Percentiles rank a stretch among this genome's conserved stretches.
Conservation (phyloP, 129 eudicot species). For the Erigeron canadensis region DNA sequence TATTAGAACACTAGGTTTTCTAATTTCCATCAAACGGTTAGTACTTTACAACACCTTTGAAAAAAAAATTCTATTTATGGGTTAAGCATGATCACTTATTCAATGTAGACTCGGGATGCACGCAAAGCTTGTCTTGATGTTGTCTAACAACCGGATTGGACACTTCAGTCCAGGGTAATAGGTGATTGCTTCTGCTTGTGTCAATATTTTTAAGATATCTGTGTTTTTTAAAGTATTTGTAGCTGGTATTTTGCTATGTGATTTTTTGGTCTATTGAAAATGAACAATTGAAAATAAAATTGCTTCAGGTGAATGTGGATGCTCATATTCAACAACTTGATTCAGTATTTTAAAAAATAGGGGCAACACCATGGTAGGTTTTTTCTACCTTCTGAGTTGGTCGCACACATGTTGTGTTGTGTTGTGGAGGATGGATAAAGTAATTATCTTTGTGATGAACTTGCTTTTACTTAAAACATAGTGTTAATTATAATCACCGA, state of each 20-base stretch:
- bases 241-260: not conserved
- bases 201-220: not conserved
- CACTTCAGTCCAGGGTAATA: conserved; percentile 74
- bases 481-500: too few species aligned
- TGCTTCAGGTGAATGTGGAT: conserved; percentile 75
- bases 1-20: too few species aligned
- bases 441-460: conserved; percentile 31
- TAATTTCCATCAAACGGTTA: too few species aligned
- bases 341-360: conserved; percentile 75
- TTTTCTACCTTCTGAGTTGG: conserved; percentile 9
- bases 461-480: too few species aligned
- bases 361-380: conserved; percentile 74
- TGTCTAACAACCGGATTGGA: conserved; percentile 74
- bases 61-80: too few species aligned
- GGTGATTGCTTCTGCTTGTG: conserved; percentile 38
- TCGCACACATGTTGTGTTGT: not conserved
- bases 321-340: conserved; percentile 92
- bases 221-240: not conserved
- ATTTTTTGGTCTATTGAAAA: conserved; percentile 7
- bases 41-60: too few species aligned
- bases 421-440: conserved; percentile 88
- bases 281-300: conserved; percentile 1
- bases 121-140: conserved; percentile 88
- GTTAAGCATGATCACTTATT: not conserved
- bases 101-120: conserved; percentile 77